Base-by-base conservation (phyloP, 768 basidiomycete genomes). In the Termitomyces sp. region DNA sequence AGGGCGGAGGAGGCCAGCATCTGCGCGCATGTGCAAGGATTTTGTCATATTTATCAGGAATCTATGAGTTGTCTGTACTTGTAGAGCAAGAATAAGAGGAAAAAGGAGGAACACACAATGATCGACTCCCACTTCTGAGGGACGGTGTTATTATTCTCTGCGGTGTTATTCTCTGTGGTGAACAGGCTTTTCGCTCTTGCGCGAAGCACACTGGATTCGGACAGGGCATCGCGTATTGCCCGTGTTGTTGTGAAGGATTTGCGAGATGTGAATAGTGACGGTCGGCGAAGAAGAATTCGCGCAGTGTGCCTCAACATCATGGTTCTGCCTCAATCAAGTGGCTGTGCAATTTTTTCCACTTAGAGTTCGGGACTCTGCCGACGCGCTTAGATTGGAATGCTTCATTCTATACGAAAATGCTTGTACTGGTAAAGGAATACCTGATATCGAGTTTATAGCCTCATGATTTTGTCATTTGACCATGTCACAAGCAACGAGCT, bases 1-100 rank as follows among this genome's bases (percentile, higher is more conserved):
- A 57, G 5, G 61, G 58, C 1, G 68, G 69, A 4, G 62, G 15
- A 3, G 67, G 68, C 72, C 70, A 74, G 53, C 65, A 60, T 34
- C 64, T 33, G 22, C 57, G 58, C 1, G 67, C 73, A n/a, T 61
- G 61, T 1, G 60, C 58, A 3, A 67, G 47, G 12, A 70, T 15
- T 51, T 59, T 49, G n/a, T 30, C 48, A 54, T 36, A 24, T 48
- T 60, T 54, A 16, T 47, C 44, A 15, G 44, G 16, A 27, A 36
- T 18, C 62, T 65, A 37, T 6, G 16, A 11, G 2, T 47, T 24
- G 7, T 27, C 30, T 15, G 5, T 15, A 13, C 5, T 39, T 34
- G 22, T 24, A 15, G 13, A 53, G 22, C 44, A 31, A 13, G 18
- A 36, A 22, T 4, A 1, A 12, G 15, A 52, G 15, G n/a, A 41